Evolutionary conservation across 78 protist genomes (phyloP), one percentile per base, ranked within the genome.

Genomic region (Dictyostelium citrinum): DNA sequence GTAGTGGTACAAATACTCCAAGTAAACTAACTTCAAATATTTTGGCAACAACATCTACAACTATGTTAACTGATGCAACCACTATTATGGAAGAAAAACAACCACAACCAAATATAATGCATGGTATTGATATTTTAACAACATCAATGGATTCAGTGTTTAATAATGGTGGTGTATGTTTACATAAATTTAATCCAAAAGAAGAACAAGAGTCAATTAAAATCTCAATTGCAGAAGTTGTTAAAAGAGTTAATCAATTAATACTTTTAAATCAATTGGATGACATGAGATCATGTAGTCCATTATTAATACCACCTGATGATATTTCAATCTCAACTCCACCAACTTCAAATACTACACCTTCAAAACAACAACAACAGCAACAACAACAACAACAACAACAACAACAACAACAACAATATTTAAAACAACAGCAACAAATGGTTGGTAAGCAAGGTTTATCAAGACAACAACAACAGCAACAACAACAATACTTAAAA

Each of bases 181-280:
- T 20, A 12, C 93, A 88, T 49, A 67, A 17, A 20, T 79, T 45
- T 27, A 79, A 67, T 68, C 85, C 82, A 20, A 49, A 20, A 4
- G 74, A 31, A 61, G 83, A 46, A 10, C 64, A 78, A 49, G 93
- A 76, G 27, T 27, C 33, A 10, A 39, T 88, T 3, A 22, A 58
- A 17, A 5, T 79, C 6, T 31, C 76, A 2, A 24, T 88, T 37
- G 85, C 81, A 2, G 84, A 88, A 7, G 71, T 88, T 22, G 68
- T 88, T 3, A 37, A 41, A 45, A 16, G 95, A 33, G 91, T 91
- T 55, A 91, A 91, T 55, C 90, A 84, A 72, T 33, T 91, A 83
- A 83, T 91, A 1, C 51, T 91, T 10, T 45, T 91, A 4, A 81
- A 81, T 49, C 91, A 83, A 83, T 33, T 91, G 12, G 88, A 83